Evolutionary conservation across 805 yeast species (phyloP), one percentile per base, ranked within the genome.

Genomic region (Pichia deserticola): DNA sequence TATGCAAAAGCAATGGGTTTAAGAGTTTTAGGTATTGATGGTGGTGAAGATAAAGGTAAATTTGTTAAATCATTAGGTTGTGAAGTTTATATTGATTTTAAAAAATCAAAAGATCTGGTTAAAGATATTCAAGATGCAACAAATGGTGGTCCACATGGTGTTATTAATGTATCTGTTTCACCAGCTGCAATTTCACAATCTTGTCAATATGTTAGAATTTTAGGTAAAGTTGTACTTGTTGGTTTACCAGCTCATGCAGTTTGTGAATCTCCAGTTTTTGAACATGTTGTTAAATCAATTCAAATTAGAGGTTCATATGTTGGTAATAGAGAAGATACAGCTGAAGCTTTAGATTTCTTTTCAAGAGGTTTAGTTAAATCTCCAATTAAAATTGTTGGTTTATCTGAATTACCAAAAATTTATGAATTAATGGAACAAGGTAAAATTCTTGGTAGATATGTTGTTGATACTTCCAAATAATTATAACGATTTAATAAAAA

Each of bases 261-360:
- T 66, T 78, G 82, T 63, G 74, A 77, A 60, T 81, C 89, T 35
- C 76, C 79, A 49, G 89, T 88, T 48, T 84, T 87, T 71, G 72
- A 75, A 56, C 81, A 85, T 46, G 95, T 88, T 52, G 79, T 85
- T 59, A 84, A 79, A 70, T 79, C 88, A 49, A 76, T 85, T 64
- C 74, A 74, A 62, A 83, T 88, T 63, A 80, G 76, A 67, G 95
- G 95, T 60, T 86, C 95, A 44, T 85, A 86, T 65, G 96, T 88
- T 56, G 96, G 96, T 61, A 86, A 86, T 80, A 82, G 95, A 71
- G 86, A 85, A 57, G 96, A 88, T 70, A 79, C 93, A 56, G 77
- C 83, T 54, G 89, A 84, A 67, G 89, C 89, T 40, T 63, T 84
- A 54, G 88, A 83, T 57, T 83, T 84, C 75, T 84, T 82, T 64